phyloP scores from a whole-genome alignment of 2,329 filamentous ascomycete species.

The Trichoderma asperellum region DNA sequence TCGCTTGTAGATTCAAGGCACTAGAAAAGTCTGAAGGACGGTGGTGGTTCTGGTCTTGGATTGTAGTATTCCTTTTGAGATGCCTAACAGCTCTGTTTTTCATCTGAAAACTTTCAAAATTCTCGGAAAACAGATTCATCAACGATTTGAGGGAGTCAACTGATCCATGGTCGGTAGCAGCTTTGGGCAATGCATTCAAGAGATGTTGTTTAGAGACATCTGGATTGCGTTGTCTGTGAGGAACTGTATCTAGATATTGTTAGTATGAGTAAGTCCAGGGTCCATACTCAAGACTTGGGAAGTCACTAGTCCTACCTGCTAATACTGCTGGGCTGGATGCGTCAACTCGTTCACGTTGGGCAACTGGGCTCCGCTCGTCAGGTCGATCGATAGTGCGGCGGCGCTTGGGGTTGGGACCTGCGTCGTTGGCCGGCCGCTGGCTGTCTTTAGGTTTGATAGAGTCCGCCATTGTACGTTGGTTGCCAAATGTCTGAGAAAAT shows the following conservation, averaged over 20 bases:
- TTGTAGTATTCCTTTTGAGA: conserved; percentile 29
- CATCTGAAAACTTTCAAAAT: conserved; percentile 32
- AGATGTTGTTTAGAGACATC: background rate
- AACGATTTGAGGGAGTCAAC: conserved; percentile 28
- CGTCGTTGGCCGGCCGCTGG: background rate
- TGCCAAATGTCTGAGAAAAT: background rate
- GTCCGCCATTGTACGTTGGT: background rate
- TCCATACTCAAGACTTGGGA: background rate
- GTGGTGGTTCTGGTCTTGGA: conserved; percentile 30
- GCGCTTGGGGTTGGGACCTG: background rate
- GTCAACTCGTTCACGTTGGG: conserved; percentile 7
- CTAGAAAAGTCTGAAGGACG: conserved; percentile 35
- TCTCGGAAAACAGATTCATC: conserved; percentile 35
- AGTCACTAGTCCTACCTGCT: background rate
- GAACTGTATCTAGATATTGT: background rate
- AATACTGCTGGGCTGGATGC: background rate
- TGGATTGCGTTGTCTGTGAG: background rate
- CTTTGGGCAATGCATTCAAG: background rate
- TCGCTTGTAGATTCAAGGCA: conserved; percentile 31
- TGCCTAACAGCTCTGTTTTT: conserved; percentile 31
- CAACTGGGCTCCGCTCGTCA: conserved; percentile 1
- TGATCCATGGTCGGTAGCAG: background rate
- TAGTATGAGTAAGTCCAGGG: background rate
- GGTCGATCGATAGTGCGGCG: conserved; percentile 1
- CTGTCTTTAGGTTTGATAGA: background rate